Percentiles rank a stretch among this genome's conserved stretches.
Conservation (phyloP, 2,329 filamentous ascomycete species). For the Lachnellula cervina region DNA sequence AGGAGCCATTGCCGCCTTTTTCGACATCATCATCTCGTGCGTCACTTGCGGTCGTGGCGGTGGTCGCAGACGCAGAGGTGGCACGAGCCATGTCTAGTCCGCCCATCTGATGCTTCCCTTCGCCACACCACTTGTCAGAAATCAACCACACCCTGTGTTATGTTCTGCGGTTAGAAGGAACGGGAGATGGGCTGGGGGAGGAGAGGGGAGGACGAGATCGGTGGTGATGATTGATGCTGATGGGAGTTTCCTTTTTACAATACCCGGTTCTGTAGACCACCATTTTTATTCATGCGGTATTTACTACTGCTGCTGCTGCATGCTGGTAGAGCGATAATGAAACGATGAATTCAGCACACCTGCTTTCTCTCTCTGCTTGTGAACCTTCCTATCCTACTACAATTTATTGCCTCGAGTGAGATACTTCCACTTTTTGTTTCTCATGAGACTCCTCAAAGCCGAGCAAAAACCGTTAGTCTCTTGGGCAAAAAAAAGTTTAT, state of each 20-base stretch:
- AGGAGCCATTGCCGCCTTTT: slow-evolving; percentile 29
- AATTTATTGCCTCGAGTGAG: too few species aligned
- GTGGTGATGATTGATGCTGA: too few species aligned
- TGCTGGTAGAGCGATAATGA: too few species aligned
- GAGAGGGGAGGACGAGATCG: neutral
- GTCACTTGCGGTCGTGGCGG: slow-evolving; percentile 32
- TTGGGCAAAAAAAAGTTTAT: too few species aligned
- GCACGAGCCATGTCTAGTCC: slow-evolving; percentile 21
- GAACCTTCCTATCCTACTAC: too few species aligned
- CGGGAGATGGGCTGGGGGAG: neutral
- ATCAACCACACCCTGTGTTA: neutral
- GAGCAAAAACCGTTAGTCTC: too few species aligned
- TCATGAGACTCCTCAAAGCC: too few species aligned
- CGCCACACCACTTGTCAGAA: neutral
- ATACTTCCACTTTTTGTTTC: too few species aligned
- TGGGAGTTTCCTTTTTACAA: slow-evolving; percentile 3
- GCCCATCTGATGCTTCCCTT: neutral
- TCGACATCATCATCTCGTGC: slow-evolving; percentile 34
- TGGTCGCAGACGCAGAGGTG: slow-evolving; percentile 22
- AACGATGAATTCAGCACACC: too few species aligned
- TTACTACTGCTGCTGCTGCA: too few species aligned
- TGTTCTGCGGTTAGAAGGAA: neutral
- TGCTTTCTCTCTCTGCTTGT: too few species aligned
- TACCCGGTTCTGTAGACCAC: slow-evolving; percentile 6
- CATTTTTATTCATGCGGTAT: neutral